Base-by-base conservation (phyloP, 768 basidiomycete species). In the Lepiota venenata region DNA sequence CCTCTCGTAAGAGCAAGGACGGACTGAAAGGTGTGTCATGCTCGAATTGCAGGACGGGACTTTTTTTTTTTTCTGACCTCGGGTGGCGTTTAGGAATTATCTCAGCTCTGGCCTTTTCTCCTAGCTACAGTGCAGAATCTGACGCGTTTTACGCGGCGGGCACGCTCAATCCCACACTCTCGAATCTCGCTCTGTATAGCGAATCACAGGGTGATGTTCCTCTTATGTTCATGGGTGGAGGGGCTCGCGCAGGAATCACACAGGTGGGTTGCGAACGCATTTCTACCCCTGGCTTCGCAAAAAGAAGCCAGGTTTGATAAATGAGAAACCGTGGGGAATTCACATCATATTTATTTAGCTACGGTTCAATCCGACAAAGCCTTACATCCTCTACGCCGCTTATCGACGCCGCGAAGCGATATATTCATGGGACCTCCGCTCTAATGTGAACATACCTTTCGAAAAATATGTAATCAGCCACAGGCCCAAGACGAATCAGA, bases 341-440 rank as follows among this genome's bases (percentile, higher is more conserved):
- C 25, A 50, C 29, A 37, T 55, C 40, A 53, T 14, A 20, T 25
- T 25, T 25, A 25, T 25, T 25, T 37, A 63, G 56, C 49, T 65
- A 38, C 77, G 80, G 56, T 98, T 94, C 69, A 88, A 94, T 61
- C 90, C 91, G 0, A 69, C 71, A 16, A 70, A 73, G 40, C 87
- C 91, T 0, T 80, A 90, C 55, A 69, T 90, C 1, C 66, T 98
- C 22, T 96, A 90, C 57, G 87, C 88, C 0, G 78, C 90, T 0
- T 94, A 91, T 60, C 80, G 95, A 4, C 76, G 88, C 11, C 73
- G 73, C n/a, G 74, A 73, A 5, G 63, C 63, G 2, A 75, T 96
- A 20, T 87, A 85, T 62, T 75, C 80, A 51, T 97, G 90, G 87
- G 95, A 97, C 65, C 65, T 93, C 4, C 81, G 93, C 0, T 73